Percentiles rank a stretch among this genome's conserved stretches.
Evolutionary conservation across 331 rosid genomes (phyloP).

Genomic region (Arachis monticola): DNA sequence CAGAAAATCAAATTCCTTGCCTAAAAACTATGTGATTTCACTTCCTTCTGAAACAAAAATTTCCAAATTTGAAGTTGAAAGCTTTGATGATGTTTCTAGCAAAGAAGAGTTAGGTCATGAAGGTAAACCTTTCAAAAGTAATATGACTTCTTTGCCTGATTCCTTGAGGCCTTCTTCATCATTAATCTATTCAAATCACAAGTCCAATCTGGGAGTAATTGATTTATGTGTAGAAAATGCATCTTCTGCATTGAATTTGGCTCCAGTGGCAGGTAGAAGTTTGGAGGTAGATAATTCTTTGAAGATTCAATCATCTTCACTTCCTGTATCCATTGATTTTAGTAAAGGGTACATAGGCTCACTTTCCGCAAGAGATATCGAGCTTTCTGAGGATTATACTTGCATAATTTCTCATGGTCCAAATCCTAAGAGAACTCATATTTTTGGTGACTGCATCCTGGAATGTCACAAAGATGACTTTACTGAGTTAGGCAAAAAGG

Average conservation of each 20-base stretch:
- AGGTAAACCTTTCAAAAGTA: slow-evolving; percentile 43
- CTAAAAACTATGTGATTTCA: slow-evolving; percentile 67
- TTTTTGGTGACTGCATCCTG: slow-evolving; percentile 89
- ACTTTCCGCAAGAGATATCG: slow-evolving; percentile 77
- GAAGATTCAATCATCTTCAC: slow-evolving; percentile 56
- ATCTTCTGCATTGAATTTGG: slow-evolving; percentile 38
- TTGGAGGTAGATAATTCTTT: slow-evolving; percentile 45
- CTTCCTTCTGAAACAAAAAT: slow-evolving; percentile 45
- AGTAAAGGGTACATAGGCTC: slow-evolving; percentile 55
- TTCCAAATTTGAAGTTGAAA: slow-evolving; percentile 44
- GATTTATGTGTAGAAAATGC: slow-evolving; percentile 42
- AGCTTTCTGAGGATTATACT: slow-evolving; percentile 94
- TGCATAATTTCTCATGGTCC: slow-evolving; percentile 95
- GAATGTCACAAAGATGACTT: slow-evolving; percentile 67
- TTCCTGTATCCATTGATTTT: slow-evolving; percentile 63
- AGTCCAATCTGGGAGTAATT: slow-evolving; percentile 36
- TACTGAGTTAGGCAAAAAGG: slow-evolving; percentile 51
- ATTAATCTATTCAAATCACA: slow-evolving; percentile 35
- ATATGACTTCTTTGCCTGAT: slow-evolving; percentile 46
- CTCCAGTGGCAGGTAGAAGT: slow-evolving; percentile 36
- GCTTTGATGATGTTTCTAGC: slow-evolving; percentile 42
- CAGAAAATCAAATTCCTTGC: slow-evolving; percentile 67
- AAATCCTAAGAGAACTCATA: slow-evolving; percentile 76
- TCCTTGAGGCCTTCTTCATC: slow-evolving; percentile 50
- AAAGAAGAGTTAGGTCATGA: slow-evolving; percentile 37